Evolutionary conservation across 345 rosid genomes (phyloP), one percentile per base, ranked within the genome.

Genomic region (Abelmoschus esculentus): DNA sequence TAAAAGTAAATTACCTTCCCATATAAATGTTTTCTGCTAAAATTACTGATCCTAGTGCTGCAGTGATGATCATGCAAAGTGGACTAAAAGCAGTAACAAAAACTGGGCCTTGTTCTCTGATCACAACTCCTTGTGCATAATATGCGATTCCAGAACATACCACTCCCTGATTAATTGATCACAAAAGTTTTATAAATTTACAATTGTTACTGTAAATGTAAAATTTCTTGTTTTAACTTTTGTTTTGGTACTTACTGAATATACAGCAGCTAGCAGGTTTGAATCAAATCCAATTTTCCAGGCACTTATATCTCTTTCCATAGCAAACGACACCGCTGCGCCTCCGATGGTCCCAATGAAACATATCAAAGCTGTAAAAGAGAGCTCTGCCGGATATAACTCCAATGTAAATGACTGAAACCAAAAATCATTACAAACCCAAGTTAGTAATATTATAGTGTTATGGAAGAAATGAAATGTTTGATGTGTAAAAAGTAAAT

Each of bases 111-210:
- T 82, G 67, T 67, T 86, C 83, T 47, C 75, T 86, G 1, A 78
- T 80, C 42, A 91, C 95, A 31, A 87, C 65, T 38, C 86, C 90
- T 86, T 89, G 96, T 61, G 87, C 79, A 63, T 89, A 93, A 69
- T 84, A 93, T 3, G 98, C 97, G 40, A 86, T 65, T 44, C 97
- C 97, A 44, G 98, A 93, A 80, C 98, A 91, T 10, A 91, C 88
- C 72, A 91, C 84, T 60, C 98, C 98, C 98, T 93, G 52, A 14
- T 66, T 22, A 46, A 66, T 55, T 5, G 3, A 58, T 64, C 64
- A 42, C 55, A 18, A 49, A 17, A 17, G 26, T 4, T 38, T 69
- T 69, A 9, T 17, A 10, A 44, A 22, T 22, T 22, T 44, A 19
- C 13, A 7, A 65, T 12, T 46, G 13, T 12, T 10, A 46, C 50